These are phyloP conservation scores for Russula virescens DNA, from an alignment of 768 basidiomycete genomes.

Conservation along the genomic window DNA sequence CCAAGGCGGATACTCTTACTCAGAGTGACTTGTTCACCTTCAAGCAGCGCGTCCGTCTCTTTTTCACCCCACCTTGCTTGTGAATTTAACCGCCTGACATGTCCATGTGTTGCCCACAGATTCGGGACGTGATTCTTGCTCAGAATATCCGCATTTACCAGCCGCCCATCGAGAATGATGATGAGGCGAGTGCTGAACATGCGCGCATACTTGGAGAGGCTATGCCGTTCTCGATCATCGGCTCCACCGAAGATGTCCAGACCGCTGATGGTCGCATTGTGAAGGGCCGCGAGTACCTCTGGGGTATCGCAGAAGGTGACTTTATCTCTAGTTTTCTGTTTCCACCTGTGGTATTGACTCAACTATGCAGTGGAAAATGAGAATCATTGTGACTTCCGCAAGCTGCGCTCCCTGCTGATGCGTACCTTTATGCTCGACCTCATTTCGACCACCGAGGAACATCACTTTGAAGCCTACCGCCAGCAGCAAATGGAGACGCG, in stretches of 20 bases:
- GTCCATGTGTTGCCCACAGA: slow-evolving; percentile 36
- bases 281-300: slow-evolving; percentile 97
- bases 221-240: slow-evolving; percentile 98
- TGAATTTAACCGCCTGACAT: slow-evolving; percentile 4
- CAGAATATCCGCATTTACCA: slow-evolving; percentile 95
- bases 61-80: slow-evolving; percentile 17
- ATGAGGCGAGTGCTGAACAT: slow-evolving; percentile 81
- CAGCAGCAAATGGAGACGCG: slow-evolving; percentile 99
- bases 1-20: slow-evolving; percentile 96
- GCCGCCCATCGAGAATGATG: slow-evolving; percentile 86
- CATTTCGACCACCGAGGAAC: slow-evolving; percentile 92
- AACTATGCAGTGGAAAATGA: slow-evolving; percentile 83
- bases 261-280: slow-evolving; percentile 88
- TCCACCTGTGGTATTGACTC: background rate
- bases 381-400: slow-evolving; percentile 98
- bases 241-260: slow-evolving; percentile 90
- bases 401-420: slow-evolving; percentile 90
- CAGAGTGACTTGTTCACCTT: slow-evolving; percentile 87
- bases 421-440: slow-evolving; percentile 98
- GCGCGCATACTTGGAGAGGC: slow-evolving; percentile 82
- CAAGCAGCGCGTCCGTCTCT: slow-evolving; percentile 76
- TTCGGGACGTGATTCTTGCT: slow-evolving; percentile 83
- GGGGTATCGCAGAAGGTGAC: slow-evolving; percentile 99
- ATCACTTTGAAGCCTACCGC: slow-evolving; percentile 96
- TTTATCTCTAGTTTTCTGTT: slow-evolving; percentile 12